Evolutionary conservation across 2,329 filamentous ascomycete species (phyloP).

Genomic region (Ophiocordyceps camponoti-rufipedis): DNA sequence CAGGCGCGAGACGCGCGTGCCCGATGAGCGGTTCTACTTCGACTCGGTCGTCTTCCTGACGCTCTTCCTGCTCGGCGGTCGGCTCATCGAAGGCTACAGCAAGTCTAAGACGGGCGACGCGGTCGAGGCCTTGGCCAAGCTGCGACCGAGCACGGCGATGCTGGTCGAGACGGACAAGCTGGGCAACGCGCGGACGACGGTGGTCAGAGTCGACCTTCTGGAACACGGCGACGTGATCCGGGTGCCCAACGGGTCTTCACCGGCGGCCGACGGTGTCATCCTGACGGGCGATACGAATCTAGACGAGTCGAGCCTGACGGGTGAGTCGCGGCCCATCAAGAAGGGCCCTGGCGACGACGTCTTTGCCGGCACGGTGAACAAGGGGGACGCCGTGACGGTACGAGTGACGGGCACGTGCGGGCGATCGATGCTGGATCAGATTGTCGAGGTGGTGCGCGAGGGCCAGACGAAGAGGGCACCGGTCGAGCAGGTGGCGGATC

Average conservation of each 20-base stretch:
- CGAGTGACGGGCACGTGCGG: constrained; percentile 46
- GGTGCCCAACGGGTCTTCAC: constrained; percentile 63
- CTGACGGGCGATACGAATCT: constrained; percentile 48
- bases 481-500: constrained; percentile 56
- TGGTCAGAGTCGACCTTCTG: constrained; percentile 46
- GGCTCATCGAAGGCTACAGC: constrained; percentile 75
- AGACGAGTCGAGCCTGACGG: constrained; percentile 81
- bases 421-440: constrained; percentile 62
- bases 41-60: constrained; percentile 88
- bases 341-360: constrained; percentile 47
- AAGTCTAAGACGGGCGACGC: constrained; percentile 82
- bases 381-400: constrained; percentile 41
- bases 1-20: constrained; percentile 16
- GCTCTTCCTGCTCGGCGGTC: constrained; percentile 59
- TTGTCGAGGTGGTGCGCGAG: constrained; percentile 59
- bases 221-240: constrained; percentile 59
- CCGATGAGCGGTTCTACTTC: constrained; percentile 52
- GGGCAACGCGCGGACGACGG: constrained; percentile 17
- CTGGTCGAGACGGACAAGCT: constrained; percentile 34
- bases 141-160: constrained; percentile 60
- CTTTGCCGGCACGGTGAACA: constrained; percentile 60
- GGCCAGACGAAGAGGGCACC: constrained; percentile 60
- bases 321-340: constrained; percentile 50
- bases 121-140: constrained; percentile 57
- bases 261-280: constrained; percentile 64